Conservation (phyloP, 164 flowering plant species). For the Magnolia officinalis region DNA sequence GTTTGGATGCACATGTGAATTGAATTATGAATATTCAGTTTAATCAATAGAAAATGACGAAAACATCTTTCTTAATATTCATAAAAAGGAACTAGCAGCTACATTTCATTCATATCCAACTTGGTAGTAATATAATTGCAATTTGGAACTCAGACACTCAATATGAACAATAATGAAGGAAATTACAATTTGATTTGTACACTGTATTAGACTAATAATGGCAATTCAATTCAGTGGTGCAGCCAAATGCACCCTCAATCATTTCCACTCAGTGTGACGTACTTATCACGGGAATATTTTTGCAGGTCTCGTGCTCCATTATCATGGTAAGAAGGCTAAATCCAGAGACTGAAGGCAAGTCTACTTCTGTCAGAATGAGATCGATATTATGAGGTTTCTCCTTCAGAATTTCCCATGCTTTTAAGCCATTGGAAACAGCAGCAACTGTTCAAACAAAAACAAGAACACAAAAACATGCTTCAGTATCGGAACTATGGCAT, state of each 20-base stretch:
- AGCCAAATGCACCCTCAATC: neutral
- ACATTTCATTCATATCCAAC: neutral
- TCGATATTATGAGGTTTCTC: slow-evolving; percentile 62
- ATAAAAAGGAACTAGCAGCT: neutral
- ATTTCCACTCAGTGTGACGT: slow-evolving; percentile 18
- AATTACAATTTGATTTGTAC: no score
- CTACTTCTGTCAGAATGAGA: slow-evolving; percentile 82
- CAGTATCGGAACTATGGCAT: neutral
- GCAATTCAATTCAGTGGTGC: no score
- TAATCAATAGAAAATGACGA: no score
- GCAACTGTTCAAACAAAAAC: slow-evolving; percentile 53
- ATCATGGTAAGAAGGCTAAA: slow-evolving; percentile 71
- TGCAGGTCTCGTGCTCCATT: slow-evolving; percentile 81
- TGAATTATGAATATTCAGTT: neutral
- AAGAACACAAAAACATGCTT: neutral
- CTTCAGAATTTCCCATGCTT: slow-evolving; percentile 88
- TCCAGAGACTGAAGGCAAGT: slow-evolving; percentile 88
- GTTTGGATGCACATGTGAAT: neutral
- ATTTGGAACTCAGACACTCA: no score
- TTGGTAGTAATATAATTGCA: neutral
- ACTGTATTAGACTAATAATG: no score
- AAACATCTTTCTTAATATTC: no score
- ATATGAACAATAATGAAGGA: no score
- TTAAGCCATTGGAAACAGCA: slow-evolving; percentile 79
- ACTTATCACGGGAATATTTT: slow-evolving; percentile 95